Percentiles rank a stretch among this genome's conserved stretches.
phyloP scores from a whole-genome alignment of 257 asterid species.

The Scutellaria baicalensis region DNA sequence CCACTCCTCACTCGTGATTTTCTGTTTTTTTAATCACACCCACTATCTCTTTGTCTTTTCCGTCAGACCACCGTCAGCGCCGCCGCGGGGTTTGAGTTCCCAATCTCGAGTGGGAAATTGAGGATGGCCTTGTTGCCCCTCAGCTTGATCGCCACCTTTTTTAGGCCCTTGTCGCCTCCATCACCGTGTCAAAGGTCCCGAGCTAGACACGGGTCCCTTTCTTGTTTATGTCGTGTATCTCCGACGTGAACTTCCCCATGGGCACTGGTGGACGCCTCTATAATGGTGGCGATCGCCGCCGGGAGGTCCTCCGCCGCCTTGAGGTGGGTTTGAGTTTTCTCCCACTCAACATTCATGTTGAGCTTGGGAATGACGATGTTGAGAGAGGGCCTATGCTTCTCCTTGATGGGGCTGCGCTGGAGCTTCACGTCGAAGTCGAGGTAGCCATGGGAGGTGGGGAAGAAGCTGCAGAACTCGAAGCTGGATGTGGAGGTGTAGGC shows the following conservation, averaged over 20 bases:
- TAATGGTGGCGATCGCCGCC: slow-evolving; percentile 43
- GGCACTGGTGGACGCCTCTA: slow-evolving; percentile 64
- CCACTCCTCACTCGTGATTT: too few species aligned
- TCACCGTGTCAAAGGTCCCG: slow-evolving; percentile 63
- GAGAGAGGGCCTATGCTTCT: slow-evolving; percentile 48
- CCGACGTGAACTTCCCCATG: slow-evolving; percentile 78
- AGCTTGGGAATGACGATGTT: slow-evolving; percentile 51
- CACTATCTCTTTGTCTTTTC: slow-evolving; percentile 45
- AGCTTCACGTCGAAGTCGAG: slow-evolving; percentile 38
- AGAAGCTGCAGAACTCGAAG: slow-evolving; percentile 6
- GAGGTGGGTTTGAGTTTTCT: not conserved
- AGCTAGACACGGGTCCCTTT: slow-evolving; percentile 71
- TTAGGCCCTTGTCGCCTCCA: slow-evolving; percentile 68
- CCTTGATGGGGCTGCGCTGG: slow-evolving; percentile 5
- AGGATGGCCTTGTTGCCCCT: slow-evolving; percentile 63
- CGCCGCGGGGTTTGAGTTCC: slow-evolving; percentile 14
- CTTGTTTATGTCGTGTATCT: slow-evolving; percentile 63
- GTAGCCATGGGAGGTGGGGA: not conserved
- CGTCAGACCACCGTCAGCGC: slow-evolving; percentile 10
- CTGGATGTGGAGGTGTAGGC: not conserved
- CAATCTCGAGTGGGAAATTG: slow-evolving; percentile 77
- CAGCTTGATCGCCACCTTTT: slow-evolving; percentile 71
- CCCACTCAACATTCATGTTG: not conserved
- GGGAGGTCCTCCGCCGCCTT: not conserved
- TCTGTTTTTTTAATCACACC: too few species aligned